Conservation (phyloP, 805 yeast genomes). For the Kuraishia molischiana region DNA sequence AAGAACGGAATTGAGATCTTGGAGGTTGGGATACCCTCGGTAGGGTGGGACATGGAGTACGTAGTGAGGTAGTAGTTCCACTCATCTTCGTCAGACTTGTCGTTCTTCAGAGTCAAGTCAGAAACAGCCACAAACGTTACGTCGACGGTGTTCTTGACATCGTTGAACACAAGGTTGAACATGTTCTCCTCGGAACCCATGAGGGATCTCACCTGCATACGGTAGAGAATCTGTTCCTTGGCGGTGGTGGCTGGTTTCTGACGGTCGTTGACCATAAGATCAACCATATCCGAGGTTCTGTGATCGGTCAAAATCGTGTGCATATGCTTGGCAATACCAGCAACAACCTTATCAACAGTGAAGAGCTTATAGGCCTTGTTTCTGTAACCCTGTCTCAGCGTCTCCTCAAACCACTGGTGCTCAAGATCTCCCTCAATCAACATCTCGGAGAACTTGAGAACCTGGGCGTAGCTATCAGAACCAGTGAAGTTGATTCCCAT, state of each 20-base stretch:
- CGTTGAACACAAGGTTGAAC: slow-evolving; percentile 77
- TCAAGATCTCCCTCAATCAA: slow-evolving; percentile 86
- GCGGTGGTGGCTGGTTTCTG: slow-evolving; percentile 54
- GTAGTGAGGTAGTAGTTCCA: slow-evolving; percentile 94
- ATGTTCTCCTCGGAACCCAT: slow-evolving; percentile 81
- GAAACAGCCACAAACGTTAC: slow-evolving; percentile 83
- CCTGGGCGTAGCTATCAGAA: slow-evolving; percentile 65
- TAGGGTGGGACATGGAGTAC: slow-evolving; percentile 89
- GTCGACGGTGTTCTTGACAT: slow-evolving; percentile 37
- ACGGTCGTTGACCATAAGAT: slow-evolving; percentile 78
- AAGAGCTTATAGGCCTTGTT: slow-evolving; percentile 89
- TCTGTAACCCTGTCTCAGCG: slow-evolving; percentile 88
- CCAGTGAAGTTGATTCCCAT: slow-evolving; percentile 69
- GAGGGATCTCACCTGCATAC: slow-evolving; percentile 75
- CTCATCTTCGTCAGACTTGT: slow-evolving; percentile 59
- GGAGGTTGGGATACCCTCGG: slow-evolving; percentile 85
- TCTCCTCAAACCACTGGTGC: slow-evolving; percentile 91
- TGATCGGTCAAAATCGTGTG: slow-evolving; percentile 75
- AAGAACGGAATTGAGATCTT: slow-evolving; percentile 74
- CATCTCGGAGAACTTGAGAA: slow-evolving; percentile 63
- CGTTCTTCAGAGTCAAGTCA: slow-evolving; percentile 75
- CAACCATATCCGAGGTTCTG: slow-evolving; percentile 70
- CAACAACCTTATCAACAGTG: slow-evolving; percentile 88
- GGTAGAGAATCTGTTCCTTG: slow-evolving; percentile 80
- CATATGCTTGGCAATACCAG: slow-evolving; percentile 74